phyloP scores from a whole-genome alignment of 2,329 filamentous ascomycete species.

The Akanthomyces lecanii region DNA sequence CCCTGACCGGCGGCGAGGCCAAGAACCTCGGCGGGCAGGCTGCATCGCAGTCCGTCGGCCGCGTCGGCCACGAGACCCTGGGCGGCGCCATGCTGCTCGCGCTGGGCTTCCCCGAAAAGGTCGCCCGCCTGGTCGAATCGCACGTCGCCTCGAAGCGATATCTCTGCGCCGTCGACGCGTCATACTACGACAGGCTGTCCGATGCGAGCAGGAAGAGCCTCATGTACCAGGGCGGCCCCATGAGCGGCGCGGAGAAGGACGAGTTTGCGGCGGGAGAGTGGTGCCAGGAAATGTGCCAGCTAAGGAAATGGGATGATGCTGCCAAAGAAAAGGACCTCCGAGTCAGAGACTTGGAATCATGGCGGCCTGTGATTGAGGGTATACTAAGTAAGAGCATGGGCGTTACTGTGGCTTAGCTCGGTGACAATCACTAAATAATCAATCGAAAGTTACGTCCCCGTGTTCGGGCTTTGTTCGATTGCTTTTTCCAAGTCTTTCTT shows the following conservation, averaged over 20 bases:
- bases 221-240: conserved; percentile 20
- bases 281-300: conserved; percentile 21
- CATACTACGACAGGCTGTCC: conserved; percentile 19
- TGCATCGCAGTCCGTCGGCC: conserved; percentile 16
- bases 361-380: conserved; percentile 10
- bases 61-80: conserved; percentile 20
- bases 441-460: too few relatives aligned
- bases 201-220: conserved; percentile 22
- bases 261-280: conserved; percentile 16
- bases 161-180: conserved; percentile 20
- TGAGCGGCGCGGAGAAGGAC: conserved; percentile 16
- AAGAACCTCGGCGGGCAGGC: conserved; percentile 19
- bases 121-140: conserved; percentile 20
- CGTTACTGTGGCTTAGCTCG: not conserved
- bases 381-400: conserved; percentile 1
- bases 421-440: not conserved
- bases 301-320: conserved; percentile 21
- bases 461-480: too few relatives aligned
- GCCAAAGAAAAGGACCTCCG: conserved; percentile 17
- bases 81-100: conserved; percentile 18
- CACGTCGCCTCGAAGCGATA: conserved; percentile 22
- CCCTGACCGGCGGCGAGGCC: conserved; percentile 13
- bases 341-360: conserved; percentile 5
- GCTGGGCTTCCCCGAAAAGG: conserved; percentile 20
- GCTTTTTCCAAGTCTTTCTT: too few relatives aligned